These are phyloP conservation scores for Aquilaria malaccensis DNA, from an alignment of 345 rosid species.

Conservation along the genomic window DNA sequence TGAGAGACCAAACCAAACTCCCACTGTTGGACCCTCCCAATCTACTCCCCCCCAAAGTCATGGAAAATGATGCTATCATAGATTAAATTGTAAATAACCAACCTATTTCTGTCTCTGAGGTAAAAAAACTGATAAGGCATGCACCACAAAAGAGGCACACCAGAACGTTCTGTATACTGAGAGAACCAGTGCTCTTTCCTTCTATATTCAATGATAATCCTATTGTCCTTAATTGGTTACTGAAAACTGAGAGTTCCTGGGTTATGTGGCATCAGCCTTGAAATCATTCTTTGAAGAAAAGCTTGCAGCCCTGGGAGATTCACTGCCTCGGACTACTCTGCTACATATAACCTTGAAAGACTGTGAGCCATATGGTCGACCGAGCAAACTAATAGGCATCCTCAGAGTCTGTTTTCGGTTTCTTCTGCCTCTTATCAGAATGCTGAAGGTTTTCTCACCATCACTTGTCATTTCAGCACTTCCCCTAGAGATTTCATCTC, in stretches of 20 bases:
- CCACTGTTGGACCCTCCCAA: no score
- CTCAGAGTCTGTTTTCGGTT: conserved; percentile 84
- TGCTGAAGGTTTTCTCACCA: conserved; percentile 81
- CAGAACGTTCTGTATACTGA: conserved; percentile 7
- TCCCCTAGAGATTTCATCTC: conserved; percentile 23
- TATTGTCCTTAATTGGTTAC: conserved; percentile 8
- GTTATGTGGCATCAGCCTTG: conserved; percentile 37
- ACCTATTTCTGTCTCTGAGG: conserved; percentile 24
- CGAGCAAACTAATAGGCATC: conserved; percentile 88
- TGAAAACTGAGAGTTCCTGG: conserved; percentile 6
- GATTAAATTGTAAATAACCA: conserved; percentile 12
- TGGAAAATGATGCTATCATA: no score
- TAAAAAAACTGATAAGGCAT: conserved; percentile 7
- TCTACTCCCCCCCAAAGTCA: no score
- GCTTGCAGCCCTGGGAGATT: conserved; percentile 47
- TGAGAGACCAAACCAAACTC: no score
- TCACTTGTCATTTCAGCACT: conserved; percentile 34
- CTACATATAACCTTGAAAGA: conserved; percentile 67
- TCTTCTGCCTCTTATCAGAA: conserved; percentile 81
- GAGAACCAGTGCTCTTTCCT: conserved; percentile 10
- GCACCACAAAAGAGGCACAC: conserved; percentile 13
- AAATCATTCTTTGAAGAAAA: conserved; percentile 29
- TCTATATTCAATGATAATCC: conserved; percentile 13
- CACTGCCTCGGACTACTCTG: conserved; percentile 79
- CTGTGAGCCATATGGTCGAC: conserved; percentile 83